Base-by-base conservation (phyloP, 164 flowering plant species). In the Protea cynaroides region DNA sequence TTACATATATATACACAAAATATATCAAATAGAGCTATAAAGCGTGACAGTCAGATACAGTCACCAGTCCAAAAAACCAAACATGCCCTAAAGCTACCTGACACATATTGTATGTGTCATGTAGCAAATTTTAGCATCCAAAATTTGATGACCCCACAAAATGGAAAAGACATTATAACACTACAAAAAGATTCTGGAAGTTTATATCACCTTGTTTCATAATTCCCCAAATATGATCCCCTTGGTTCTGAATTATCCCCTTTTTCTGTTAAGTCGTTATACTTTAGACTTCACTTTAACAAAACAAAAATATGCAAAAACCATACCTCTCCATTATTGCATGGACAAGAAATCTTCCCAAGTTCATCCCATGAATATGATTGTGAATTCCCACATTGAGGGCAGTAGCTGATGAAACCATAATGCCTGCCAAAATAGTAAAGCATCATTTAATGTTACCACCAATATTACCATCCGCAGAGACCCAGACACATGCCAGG, bases 401-500 rank as follows among this genome's bases (percentile, higher is more conserved):
- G 68, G 73, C 98, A 93, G 79, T 87, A 87, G 75, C 89, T 77
- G 55, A 86, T 83, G 75, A 87, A 90, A 62, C 87, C 84, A 73
- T 90, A 93, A 69, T 85, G 68, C 64, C 98, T 93, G 78, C 18
- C 15, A 68, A 40, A 66, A 63, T 14, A 49, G 43, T 52, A 49
- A 46, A 21, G 22, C 23, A 50, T 1, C 38, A 61, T 17, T 22
- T 29, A 22, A 56, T 18, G 5, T 62, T 52, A 61, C 17, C 38
- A 40, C 25, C 10, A 40, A 52, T 49, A 15, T 18, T 49, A 47
- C 47, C 25, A 15, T 38, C n/a, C 1, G 34, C 34, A 29, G 0
- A 56, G 4, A 12, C 17, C 21, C 63, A 38, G 14, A 62, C 13
- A 21, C n/a, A 14, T 13, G 25, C 14, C 34, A 61, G 61, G 46